phyloP scores from a whole-genome alignment of 2,329 filamentous ascomycete genomes.

The Penicillium paneum region DNA sequence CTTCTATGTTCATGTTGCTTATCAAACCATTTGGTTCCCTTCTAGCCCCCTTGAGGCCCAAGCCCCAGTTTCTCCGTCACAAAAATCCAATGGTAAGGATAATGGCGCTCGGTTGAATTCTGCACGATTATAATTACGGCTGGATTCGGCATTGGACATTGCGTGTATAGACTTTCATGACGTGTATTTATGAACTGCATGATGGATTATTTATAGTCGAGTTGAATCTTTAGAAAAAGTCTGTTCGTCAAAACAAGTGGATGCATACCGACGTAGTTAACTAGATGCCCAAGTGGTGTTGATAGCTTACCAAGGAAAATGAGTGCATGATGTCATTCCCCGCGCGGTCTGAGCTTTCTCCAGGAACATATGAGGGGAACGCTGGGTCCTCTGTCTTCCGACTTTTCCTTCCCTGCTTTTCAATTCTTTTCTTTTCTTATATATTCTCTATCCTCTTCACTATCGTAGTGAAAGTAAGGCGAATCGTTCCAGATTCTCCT shows the following conservation, averaged over 20 bases:
- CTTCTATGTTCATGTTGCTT: slow-evolving; percentile 19
- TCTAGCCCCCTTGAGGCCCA: slow-evolving; percentile 20
- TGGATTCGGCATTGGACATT: slow-evolving; percentile 7
- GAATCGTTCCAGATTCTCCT: slow-evolving; percentile 1
- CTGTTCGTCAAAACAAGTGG: background rate
- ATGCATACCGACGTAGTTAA: background rate
- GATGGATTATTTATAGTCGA: slow-evolving; percentile 1
- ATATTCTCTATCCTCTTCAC: background rate
- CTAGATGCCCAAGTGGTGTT: too few relatives aligned
- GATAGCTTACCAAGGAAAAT: slow-evolving; percentile 2
- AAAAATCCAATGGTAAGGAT: slow-evolving; percentile 13
- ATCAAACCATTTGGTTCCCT: slow-evolving; percentile 15
- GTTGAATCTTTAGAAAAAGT: background rate
- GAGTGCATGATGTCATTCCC: slow-evolving; percentile 8
- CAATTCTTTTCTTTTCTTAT: background rate
- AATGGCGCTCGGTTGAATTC: slow-evolving; percentile 16
- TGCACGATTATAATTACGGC: slow-evolving; percentile 20
- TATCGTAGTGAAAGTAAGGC: slow-evolving; percentile 3
- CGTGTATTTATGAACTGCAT: slow-evolving; percentile 18
- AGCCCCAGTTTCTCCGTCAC: slow-evolving; percentile 13
- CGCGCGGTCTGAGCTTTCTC: slow-evolving; percentile 9
- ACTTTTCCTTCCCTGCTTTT: slow-evolving; percentile 5
- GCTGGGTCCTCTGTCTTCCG: slow-evolving; percentile 1
- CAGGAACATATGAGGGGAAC: slow-evolving; percentile 12
- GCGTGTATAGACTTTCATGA: slow-evolving; percentile 21